These are phyloP conservation scores for Nothophytophthora sp. DNA, from an alignment of 352 stramenopile genomes.

Conservation along the genomic window DNA sequence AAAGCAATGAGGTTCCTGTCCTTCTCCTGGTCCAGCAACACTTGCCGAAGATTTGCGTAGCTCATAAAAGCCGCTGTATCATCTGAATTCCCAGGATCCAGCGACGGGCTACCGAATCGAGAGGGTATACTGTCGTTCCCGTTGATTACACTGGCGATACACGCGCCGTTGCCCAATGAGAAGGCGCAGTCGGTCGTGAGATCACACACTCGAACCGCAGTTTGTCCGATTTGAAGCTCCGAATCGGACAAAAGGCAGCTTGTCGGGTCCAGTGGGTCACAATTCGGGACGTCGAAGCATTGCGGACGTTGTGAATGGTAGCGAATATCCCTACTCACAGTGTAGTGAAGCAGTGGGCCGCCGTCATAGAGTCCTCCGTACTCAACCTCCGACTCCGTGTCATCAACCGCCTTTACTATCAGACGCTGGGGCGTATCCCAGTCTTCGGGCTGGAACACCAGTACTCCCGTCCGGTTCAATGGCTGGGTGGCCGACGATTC, in stretches of 20 bases:
- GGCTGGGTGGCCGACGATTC: background rate
- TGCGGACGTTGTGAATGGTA: conserved; percentile 61
- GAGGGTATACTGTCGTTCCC: conserved; percentile 11
- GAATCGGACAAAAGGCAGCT: conserved; percentile 28
- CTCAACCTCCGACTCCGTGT: conserved; percentile 58
- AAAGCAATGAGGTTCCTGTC: conserved; percentile 30
- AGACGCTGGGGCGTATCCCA: conserved; percentile 61
- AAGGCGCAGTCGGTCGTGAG: conserved; percentile 38
- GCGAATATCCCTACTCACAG: conserved; percentile 52
- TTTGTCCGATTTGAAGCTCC: background rate
- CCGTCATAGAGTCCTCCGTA: conserved; percentile 62
- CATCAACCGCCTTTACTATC: conserved; percentile 52
- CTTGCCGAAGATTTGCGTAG: conserved; percentile 20
- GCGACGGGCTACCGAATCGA: conserved; percentile 34
- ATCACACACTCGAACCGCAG: conserved; percentile 53
- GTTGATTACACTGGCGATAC: conserved; percentile 22
- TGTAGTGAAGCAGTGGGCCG: conserved; percentile 55
- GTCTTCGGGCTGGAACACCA: conserved; percentile 41
- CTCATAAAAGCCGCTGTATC: conserved; percentile 8
- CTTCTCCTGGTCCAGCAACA: conserved; percentile 24
- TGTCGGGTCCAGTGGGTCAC: conserved; percentile 27
- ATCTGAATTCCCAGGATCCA: conserved; percentile 30
- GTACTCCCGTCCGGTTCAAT: conserved; percentile 1
- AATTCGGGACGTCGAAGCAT: conserved; percentile 64
- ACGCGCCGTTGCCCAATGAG: conserved; percentile 55